Evolutionary conservation across 352 stramenopile genomes (phyloP).

Genomic region (Phytophthora foliorum): DNA sequence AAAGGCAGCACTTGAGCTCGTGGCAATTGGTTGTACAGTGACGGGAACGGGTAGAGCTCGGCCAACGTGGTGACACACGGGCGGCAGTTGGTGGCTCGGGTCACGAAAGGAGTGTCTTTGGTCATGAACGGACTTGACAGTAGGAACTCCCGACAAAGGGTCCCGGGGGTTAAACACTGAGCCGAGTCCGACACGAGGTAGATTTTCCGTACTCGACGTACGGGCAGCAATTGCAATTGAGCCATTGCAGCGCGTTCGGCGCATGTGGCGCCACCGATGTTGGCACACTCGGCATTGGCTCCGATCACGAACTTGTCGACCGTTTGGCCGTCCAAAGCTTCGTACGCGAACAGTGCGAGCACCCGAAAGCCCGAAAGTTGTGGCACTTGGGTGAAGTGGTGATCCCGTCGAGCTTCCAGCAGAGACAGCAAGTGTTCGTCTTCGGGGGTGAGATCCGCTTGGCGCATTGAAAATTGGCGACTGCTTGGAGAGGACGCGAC

Average conservation of each 20-base stretch:
- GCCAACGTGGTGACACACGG: conserved; percentile 67
- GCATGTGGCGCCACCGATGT: conserved; percentile 87
- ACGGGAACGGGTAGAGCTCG: conserved; percentile 89
- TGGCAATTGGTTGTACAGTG: conserved; percentile 74
- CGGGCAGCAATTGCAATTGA: conserved; percentile 75
- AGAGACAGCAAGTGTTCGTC: conserved; percentile 56
- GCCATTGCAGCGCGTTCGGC: conserved; percentile 87
- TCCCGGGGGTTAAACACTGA: conserved; percentile 84
- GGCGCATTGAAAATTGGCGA: conserved; percentile 49
- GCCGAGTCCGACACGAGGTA: conserved; percentile 90
- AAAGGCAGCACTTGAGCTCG: conserved; percentile 60
- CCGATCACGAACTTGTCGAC: conserved; percentile 66
- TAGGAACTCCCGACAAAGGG: conserved; percentile 92
- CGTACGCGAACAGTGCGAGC: conserved; percentile 66
- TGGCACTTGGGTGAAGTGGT: conserved; percentile 43
- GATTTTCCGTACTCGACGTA: conserved; percentile 64
- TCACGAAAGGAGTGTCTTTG: conserved; percentile 68
- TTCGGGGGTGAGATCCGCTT: conserved; percentile 51
- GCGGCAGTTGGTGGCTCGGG: conserved; percentile 63
- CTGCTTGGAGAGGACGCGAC: too few species aligned
- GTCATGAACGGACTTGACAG: conserved; percentile 66
- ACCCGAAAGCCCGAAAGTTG: conserved; percentile 60
- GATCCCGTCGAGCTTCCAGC: conserved; percentile 56
- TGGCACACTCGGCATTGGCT: conserved; percentile 90
- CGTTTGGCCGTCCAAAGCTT: conserved; percentile 55